These are phyloP conservation scores for Condylostoma magnum DNA, from an alignment of 169 alveolate genomes.

Conservation along the genomic window DNA sequence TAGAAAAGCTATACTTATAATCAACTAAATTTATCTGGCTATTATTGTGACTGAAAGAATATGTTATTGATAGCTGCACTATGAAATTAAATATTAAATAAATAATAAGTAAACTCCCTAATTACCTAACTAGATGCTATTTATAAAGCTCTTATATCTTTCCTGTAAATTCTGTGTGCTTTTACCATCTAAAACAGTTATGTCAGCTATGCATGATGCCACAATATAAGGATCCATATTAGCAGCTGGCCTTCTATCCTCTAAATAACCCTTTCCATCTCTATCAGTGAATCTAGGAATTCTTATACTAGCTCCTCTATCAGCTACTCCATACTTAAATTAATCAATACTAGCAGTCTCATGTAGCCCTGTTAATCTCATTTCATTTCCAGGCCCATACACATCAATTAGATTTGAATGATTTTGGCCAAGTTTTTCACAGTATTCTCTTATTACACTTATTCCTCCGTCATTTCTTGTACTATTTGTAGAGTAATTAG, in stretches of 20 bases:
- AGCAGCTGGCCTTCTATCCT: constrained; percentile 61
- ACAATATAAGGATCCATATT: constrained; percentile 55
- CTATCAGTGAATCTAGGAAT: constrained; percentile 34
- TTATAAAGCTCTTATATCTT: neutral
- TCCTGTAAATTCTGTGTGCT: neutral
- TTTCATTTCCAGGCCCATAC: constrained; percentile 59
- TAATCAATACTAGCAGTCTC: constrained; percentile 43
- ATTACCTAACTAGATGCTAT: no score
- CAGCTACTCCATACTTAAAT: constrained; percentile 56
- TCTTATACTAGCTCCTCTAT: constrained; percentile 39
- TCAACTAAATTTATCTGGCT: no score
- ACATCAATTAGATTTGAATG: constrained; percentile 44
- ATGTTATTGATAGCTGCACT: no score
- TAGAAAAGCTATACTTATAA: no score
- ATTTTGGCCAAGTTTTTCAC: constrained; percentile 32
- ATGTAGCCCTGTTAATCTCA: constrained; percentile 57
- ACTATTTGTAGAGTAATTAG: constrained; percentile 48
- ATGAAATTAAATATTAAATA: no score
- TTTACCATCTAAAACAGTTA: constrained; percentile 20
- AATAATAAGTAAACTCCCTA: neutral
- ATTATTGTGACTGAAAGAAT: no score
- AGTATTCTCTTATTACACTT: constrained; percentile 31
- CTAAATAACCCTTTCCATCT: constrained; percentile 47
- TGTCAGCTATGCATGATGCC: constrained; percentile 29
- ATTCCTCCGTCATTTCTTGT: constrained; percentile 60